Evolutionary conservation across 2,329 filamentous ascomycete genomes (phyloP).

Genomic region (Ceratocystis eucalypticola): DNA sequence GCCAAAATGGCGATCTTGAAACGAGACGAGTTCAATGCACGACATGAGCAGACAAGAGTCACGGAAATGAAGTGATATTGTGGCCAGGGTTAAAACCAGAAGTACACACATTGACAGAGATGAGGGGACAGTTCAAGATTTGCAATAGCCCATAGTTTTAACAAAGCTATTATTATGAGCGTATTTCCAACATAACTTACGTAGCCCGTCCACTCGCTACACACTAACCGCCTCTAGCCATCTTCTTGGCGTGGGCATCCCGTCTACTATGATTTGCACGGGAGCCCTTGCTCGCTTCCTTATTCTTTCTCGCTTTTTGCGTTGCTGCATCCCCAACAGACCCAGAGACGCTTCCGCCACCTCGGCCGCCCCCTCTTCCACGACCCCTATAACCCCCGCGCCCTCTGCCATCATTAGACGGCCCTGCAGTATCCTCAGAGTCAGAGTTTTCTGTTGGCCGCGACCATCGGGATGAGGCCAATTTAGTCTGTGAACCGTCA

Average conservation of each 20-base stretch:
- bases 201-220: not conserved
- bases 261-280: slow-evolving; percentile 77
- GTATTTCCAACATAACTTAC: not conserved
- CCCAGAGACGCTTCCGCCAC: slow-evolving; percentile 48
- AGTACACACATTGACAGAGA: too few species aligned
- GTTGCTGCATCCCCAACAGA: slow-evolving; percentile 57
- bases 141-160: not conserved
- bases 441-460: slow-evolving; percentile 1
- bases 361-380: slow-evolving; percentile 31
- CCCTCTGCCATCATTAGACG: slow-evolving; percentile 29
- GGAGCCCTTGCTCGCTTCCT: slow-evolving; percentile 71
- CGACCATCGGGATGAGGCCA: slow-evolving; percentile 53
- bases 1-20: not conserved
- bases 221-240: slow-evolving; percentile 37
- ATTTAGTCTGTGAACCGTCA: slow-evolving; percentile 48
- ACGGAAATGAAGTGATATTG: not conserved
- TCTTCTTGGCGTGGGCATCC: slow-evolving; percentile 53
- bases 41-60: not conserved
- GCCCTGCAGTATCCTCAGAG: slow-evolving; percentile 27
- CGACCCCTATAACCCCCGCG: slow-evolving; percentile 35
- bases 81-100: not conserved
- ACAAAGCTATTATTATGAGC: not conserved
- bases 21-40: not conserved
- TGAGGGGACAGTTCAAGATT: not conserved
- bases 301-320: slow-evolving; percentile 55